Evolutionary conservation across 2,329 filamentous ascomycete genomes (phyloP), one percentile per base, ranked within the genome.

Genomic region (Mollisia scopiformis): DNA sequence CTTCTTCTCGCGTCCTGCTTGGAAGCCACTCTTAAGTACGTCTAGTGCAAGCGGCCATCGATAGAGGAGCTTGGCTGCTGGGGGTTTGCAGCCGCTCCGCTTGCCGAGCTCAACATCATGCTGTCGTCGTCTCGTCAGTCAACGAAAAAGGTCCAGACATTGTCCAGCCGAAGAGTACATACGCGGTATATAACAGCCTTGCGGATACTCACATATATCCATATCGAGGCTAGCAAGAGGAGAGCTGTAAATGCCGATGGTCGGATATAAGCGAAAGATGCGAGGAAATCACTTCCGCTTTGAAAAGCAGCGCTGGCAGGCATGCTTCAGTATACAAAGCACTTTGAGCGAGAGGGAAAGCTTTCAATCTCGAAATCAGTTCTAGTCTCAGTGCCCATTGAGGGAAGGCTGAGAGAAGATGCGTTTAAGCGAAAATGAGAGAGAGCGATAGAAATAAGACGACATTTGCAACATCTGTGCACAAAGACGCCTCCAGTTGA

Each of bases 21-120:
- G 39, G 51, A 68, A 70, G n/a, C 59, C 63, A 46, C 55, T 62
- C 27, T 66, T 58, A 25, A 73, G 47, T n/a, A 72, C 43, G 56
- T 74, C 71, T 11, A 73, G 57, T 4, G 69, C 71, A 27, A 69
- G 55, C 13, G 69, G 71, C 61, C 70, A 68, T 58, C 68, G 68
- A 37, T 65, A 65, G 6, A 51, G 54, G 8, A 67, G 54, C 52
- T 53, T 62, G 21, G 43, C 33, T 55, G 31, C 35, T 11, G 43
- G 25, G 25, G 59, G 59, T 27, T 35, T 51, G 43, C 64, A 66
- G 14, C 64, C 62, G 30, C 53, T 47, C 10, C 46, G 46, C 33
- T 64, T 46, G 3, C 60, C 58, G 21, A 62, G 63, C 35, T 37
- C 41, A 19, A 47, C 31, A 58, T 59, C 56, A 46, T 54, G 39